Base-by-base conservation (phyloP, 306 rosid species). In the Lathyrus tuberosus region DNA sequence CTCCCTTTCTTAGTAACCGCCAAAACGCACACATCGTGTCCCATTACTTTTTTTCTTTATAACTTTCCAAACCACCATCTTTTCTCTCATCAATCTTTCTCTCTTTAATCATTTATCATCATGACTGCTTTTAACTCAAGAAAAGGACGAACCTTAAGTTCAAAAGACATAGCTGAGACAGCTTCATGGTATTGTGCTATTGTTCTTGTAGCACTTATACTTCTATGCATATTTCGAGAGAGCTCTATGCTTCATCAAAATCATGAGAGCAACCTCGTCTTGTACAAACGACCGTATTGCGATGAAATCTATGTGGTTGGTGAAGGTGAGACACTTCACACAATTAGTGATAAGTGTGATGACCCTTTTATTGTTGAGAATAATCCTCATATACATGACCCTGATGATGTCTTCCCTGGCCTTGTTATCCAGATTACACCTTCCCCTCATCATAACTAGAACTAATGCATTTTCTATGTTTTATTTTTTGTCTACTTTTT, bases 311-410 rank as follows among this genome's bases (percentile, higher is more conserved):
- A 85, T 64, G 85, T 82, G 48, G 89, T 85, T 11, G 67, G 83
- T 67, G 86, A 82, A 74, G 85, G 86, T 10, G 89, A 82, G 69
- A 82, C 86, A 2, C 85, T 85, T 46, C 83, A 85, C 46, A 80
- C 83, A 1, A 85, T 85, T 31, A 80, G 85, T 49, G 85, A 77
- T 14, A 85, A 82, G 72, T 85, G 89, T 38, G 75, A 73, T 35
- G 87, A 85, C 62, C 89, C 87, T 7, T 82, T 77, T 16, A 85
- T 82, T 10, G 83, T 85, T n/a, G 87, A 85, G 73, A 71, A 78
- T 2, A 85, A 85, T 54, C 87, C 89, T 57, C 89, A 85, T 65
- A 82, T 85, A 7, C 81, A 85, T 68, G 89, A 85, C 18, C 82
- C 78, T 30, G 82, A 78, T 60, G 82, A 78, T 72, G 82, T 78